Base-by-base conservation (phyloP, 148 eudicot species). In the Chenopodium berlandieri region DNA sequence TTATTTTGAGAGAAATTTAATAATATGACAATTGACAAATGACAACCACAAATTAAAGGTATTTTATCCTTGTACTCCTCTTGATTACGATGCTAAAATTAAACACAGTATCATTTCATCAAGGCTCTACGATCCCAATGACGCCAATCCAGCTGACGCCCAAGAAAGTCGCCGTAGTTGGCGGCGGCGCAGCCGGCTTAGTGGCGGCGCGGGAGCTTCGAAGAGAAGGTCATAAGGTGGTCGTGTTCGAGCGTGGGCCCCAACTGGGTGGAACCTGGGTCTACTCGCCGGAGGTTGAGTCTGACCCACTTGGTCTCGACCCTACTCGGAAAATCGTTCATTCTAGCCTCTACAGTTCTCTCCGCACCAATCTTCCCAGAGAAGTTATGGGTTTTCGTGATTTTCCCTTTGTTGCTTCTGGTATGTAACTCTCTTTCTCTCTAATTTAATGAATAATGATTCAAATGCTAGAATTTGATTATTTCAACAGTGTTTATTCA, bases 181-280 rank as follows among this genome's bases (percentile, higher is more conserved):
- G 99, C 44, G 95, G 93, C 82, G 99, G 99, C 34, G 91, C 97
- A 54, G 93, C 93, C 62, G 98, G 99, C 1, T 89, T 96, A 14
- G 88, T 82, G 79, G 92, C 99, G 56, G 97, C 97, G 22, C 90
- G 88, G 20, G 97, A 92, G 84, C 94, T 96, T 78, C 86, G 86
- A 4, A 88, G 85, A 7, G 97, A 94, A 70, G 97, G 97, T 1
- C 99, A 96, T 87, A 80, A 32, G 9, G 99, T 92, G 54, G 93
- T 90, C 14, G 92, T 94, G 17, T 91, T 89, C 83, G 99, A 95
- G 81, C 81, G 86, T 17, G 90, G 83, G 70, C 14, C 80, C 70
- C 75, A 84, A 20, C 23, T 88, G 0, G 99, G 99, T 2, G 99
- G 99, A 13, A 92, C 90, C 1, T 96, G 99, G 99, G 75, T 85